Conservation (phyloP, 371 early-diverging fungal species). For the Syncephalastrum contaminatum region DNA sequence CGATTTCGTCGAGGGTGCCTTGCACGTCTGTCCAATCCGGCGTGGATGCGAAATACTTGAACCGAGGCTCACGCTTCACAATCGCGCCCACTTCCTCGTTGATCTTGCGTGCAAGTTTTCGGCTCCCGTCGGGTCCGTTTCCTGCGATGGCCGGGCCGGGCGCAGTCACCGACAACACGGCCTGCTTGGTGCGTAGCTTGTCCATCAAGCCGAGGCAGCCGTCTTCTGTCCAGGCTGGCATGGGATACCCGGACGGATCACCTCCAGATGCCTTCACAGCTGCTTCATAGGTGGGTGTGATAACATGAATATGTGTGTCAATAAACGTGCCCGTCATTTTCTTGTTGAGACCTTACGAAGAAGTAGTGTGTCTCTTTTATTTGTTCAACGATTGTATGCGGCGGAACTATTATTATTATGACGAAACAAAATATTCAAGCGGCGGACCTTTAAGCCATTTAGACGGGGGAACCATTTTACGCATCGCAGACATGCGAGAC, state of each 20-base stretch:
- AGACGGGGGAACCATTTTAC: too few relatives aligned
- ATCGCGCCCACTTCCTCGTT: constrained; percentile 4
- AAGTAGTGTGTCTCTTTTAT: too few relatives aligned
- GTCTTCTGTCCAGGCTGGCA: constrained; percentile 7
- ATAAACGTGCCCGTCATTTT: background rate
- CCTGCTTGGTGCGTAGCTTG: background rate
- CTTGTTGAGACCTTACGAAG: too few relatives aligned
- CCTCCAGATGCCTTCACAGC: constrained; percentile 11
- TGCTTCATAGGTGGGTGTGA: constrained; percentile 5
- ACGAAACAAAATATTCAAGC: too few relatives aligned
- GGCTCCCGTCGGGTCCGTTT: constrained; percentile 1
- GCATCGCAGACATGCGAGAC: too few relatives aligned
- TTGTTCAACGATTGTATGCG: too few relatives aligned
- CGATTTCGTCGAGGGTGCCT: constrained; percentile 10
- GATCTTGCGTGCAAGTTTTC: background rate
- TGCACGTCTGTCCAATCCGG: constrained; percentile 12
- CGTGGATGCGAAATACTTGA: constrained; percentile 1
- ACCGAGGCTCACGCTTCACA: background rate
- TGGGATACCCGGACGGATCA: constrained; percentile 9
- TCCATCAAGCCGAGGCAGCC: constrained; percentile 7
- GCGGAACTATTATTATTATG: too few relatives aligned
- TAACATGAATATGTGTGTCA: constrained; percentile 11
- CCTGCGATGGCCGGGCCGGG: constrained; percentile 7
- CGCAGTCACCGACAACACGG: constrained; percentile 8
- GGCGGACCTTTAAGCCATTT: too few relatives aligned